Conservation (phyloP, 2,329 filamentous ascomycete genomes). For the Thyridium curvatum region DNA sequence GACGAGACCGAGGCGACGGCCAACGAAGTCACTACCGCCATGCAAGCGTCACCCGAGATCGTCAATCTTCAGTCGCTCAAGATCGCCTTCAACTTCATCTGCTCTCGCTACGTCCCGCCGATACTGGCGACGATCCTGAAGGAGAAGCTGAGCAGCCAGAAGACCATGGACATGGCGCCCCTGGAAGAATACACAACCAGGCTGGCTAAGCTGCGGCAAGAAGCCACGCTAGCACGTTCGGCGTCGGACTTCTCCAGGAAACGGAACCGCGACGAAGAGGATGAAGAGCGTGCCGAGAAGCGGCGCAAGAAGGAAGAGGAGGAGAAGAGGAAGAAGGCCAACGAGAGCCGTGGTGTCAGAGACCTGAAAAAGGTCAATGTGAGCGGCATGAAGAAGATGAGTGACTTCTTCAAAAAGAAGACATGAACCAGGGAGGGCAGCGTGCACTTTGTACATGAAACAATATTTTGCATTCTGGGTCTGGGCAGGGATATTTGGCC, state of each 20-base stretch:
- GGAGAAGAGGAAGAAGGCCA: conserved; percentile 74
- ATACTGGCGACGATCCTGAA: conserved; percentile 35
- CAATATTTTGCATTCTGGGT: background rate
- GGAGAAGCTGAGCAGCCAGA: conserved; percentile 26
- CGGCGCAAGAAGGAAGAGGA: conserved; percentile 83
- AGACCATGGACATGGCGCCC: conserved; percentile 57
- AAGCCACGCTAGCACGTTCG: conserved; percentile 64
- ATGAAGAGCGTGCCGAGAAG: conserved; percentile 66
- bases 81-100: conserved; percentile 59
- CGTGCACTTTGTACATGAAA: conserved; percentile 6
- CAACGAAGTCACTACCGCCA: conserved; percentile 29
- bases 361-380: conserved; percentile 87
- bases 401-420: conserved; percentile 81
- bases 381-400: conserved; percentile 94
- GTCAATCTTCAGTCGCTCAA: conserved; percentile 56
- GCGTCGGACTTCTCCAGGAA: conserved; percentile 67
- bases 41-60: conserved; percentile 42
- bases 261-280: conserved; percentile 59
- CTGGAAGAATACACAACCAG: conserved; percentile 64
- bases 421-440: conserved; percentile 8
- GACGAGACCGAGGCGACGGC: conserved; percentile 17
- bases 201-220: conserved; percentile 61
- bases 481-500: background rate
- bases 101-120: conserved; percentile 51
- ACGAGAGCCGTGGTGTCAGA: conserved; percentile 68